Conservation (phyloP, 108 stramenopile species). For the Thalassiosira profunda region DNA sequence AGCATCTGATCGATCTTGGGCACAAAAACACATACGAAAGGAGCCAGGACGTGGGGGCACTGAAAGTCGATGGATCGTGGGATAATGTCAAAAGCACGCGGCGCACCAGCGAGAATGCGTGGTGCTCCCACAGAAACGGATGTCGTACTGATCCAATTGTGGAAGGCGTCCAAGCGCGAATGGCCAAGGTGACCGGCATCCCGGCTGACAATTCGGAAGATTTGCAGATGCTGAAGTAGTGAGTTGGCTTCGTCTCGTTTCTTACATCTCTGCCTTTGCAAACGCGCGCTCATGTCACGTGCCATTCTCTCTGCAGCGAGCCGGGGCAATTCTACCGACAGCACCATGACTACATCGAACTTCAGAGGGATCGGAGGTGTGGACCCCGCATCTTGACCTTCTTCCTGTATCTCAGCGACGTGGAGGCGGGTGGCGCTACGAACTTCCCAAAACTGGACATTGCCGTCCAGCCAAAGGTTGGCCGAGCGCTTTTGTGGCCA, state of each 20-base stretch:
- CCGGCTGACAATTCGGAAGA: constrained; percentile 74
- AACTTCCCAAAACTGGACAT: constrained; percentile 43
- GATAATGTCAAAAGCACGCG: constrained; percentile 32
- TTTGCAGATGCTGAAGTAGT: constrained; percentile 69
- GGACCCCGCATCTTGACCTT: constrained; percentile 87
- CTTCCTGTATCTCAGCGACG: constrained; percentile 79
- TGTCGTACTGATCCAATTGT: constrained; percentile 23
- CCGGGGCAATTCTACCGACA: constrained; percentile 54
- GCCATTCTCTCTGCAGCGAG: constrained; percentile 22
- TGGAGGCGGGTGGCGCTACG: constrained; percentile 70
- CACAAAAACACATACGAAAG: constrained; percentile 58
- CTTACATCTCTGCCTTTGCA: too few relatives aligned
- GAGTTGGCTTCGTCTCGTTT: constrained; percentile 3
- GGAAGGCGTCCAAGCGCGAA: constrained; percentile 38
- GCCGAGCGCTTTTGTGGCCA: constrained; percentile 65
- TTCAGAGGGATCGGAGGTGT: constrained; percentile 28
- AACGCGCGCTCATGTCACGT: too few relatives aligned
- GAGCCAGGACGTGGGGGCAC: constrained; percentile 61
- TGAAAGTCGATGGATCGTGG: constrained; percentile 62
- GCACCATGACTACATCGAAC: constrained; percentile 58
- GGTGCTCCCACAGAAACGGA: constrained; percentile 17
- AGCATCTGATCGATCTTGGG: constrained; percentile 56
- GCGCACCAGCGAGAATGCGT: constrained; percentile 54
- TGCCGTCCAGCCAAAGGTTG: constrained; percentile 44
- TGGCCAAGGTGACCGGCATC: constrained; percentile 51